Conservation (phyloP, 169 alveolate species). For the Miamiensis avidus region DNA sequence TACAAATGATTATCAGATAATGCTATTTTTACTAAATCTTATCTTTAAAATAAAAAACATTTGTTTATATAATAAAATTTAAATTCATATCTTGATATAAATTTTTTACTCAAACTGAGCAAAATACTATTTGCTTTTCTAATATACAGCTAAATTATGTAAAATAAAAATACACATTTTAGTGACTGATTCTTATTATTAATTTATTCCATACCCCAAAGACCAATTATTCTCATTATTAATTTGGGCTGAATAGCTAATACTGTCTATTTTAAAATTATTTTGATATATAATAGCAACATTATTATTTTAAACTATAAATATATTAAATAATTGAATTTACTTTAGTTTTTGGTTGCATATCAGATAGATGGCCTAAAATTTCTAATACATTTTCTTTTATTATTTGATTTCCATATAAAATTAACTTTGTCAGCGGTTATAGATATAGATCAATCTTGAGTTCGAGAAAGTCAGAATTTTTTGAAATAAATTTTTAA, state of each 20-base stretch:
- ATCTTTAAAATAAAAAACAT: not conserved
- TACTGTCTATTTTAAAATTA: not conserved
- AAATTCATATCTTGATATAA: too few relatives aligned
- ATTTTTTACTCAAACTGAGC: not conserved
- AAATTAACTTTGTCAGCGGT: too few relatives aligned
- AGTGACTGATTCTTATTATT: not conserved
- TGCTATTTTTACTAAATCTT: not conserved
- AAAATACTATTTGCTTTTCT: not conserved
- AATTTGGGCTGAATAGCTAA: not conserved
- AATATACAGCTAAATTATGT: not conserved
- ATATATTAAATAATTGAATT: too few relatives aligned
- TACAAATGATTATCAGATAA: not conserved
- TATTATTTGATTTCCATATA: not conserved
- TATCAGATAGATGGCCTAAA: not conserved
- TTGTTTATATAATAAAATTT: too few relatives aligned
- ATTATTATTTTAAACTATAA: too few relatives aligned
- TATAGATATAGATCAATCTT: not conserved
- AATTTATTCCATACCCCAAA: not conserved
- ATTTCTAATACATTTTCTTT: not conserved
- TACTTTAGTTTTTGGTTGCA: not conserved
- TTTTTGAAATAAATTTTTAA: too few relatives aligned
- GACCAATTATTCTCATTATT: not conserved
- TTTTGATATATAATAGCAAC: too few relatives aligned
- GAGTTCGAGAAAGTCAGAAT: not conserved
- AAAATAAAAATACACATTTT: not conserved